Base-by-base conservation (phyloP, 371 early-diverging fungal genomes). In the Rhizopus delemar region DNA sequence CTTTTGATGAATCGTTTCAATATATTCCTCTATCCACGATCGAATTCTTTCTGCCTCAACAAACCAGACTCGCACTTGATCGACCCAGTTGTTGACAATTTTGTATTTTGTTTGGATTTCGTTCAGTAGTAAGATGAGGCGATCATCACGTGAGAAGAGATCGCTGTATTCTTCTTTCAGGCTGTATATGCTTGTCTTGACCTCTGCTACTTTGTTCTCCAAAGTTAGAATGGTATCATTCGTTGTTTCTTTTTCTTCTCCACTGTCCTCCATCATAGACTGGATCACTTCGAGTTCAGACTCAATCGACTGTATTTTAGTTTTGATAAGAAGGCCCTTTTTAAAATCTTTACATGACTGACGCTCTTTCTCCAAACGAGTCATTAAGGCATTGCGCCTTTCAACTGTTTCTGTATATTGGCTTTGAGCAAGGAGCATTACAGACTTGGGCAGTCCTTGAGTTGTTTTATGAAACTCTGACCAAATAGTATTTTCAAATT, bases 51-150 rank as follows among this genome's bases (percentile, higher is more conserved):
- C 75, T 15, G 83, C 81, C 58, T 80, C 81, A 38, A 69, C 69
- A 49, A 82, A 77, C 83, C 83, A 82, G 6, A 77, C 68, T 9
- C 80, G 72, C 2, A 82, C 79, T 61, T 82, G 77, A 51, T 82
- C 80, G 3, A 80, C 78, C 78, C 81, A 79, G 13, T 67, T 66
- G 13, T 65, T 65, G 15, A 80, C 79, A 6, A 53, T 58, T 33
- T 69, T 63, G 45, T 74, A 78, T 32, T 65, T 63, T 3, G 62
- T 9, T 16, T 77, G 65, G 4, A 73, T 60, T 2, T 56, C 52
- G 1, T 71, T 59, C 9, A 77, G 63, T 0, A 69, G 59, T 0
- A 53, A 51, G 0, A 39, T 43, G 22, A 73, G 64, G 5, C 69
- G 55, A 4, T 43, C 32, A 13, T 74, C 66, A 3, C 33, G 29